phyloP scores from a whole-genome alignment of 257 asterid genomes.

The Plantago major region DNA sequence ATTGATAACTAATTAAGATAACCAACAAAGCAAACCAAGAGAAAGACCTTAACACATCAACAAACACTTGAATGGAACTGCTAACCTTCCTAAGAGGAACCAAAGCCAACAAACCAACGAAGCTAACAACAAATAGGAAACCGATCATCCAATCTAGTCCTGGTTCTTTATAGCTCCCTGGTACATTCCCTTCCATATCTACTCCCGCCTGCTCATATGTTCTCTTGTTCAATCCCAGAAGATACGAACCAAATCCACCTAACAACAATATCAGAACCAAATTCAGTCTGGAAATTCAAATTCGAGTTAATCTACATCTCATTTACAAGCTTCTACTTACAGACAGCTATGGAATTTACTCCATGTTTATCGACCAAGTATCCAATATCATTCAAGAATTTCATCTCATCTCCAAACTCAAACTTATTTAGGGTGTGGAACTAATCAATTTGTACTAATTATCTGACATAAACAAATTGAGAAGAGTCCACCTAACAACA shows the following conservation, averaged over 20 bases:
- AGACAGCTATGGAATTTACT: too few species aligned
- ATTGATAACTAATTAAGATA: neutral
- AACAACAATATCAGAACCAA: neutral
- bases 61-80: neutral
- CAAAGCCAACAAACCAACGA: conserved; percentile 61
- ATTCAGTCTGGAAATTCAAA: neutral
- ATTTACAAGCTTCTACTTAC: neutral
- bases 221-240: conserved; percentile 51
- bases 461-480: neutral
- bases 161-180: conserved; percentile 47
- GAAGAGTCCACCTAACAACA: conserved; percentile 50
- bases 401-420: too few species aligned
- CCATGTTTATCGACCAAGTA: too few species aligned
- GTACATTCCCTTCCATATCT: conserved; percentile 52
- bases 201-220: conserved; percentile 60
- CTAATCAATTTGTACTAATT: too few species aligned
- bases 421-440: too few species aligned
- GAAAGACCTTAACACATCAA: neutral
- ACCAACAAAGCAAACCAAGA: neutral
- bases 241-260: conserved; percentile 75
- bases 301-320: neutral
- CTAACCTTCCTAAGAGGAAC: conserved; percentile 71
- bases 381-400: too few species aligned
- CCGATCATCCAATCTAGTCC: conserved; percentile 70
- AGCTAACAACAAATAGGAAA: conserved; percentile 55